These are phyloP conservation scores for Suhomyces pyralidae DNA, from an alignment of 805 yeast species.

Conservation along the genomic window DNA sequence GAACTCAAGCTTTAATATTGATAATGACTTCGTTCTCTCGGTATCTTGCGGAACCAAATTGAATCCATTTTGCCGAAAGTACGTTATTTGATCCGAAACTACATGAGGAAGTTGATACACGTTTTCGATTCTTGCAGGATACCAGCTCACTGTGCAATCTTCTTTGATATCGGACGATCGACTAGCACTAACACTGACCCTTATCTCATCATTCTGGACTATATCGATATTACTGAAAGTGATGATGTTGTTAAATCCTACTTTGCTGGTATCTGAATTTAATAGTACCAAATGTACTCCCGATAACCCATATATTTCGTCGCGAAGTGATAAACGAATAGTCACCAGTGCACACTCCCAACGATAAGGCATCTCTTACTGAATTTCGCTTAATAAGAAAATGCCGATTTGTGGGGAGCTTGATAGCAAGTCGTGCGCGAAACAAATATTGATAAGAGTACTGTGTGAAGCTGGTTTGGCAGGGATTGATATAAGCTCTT, in stretches of 20 bases:
- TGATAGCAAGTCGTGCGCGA: background rate
- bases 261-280: background rate
- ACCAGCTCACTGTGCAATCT: conserved; percentile 8
- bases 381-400: background rate
- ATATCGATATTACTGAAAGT: background rate
- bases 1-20: conserved; percentile 3
- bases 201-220: background rate
- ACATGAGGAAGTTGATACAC: background rate
- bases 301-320: conserved; percentile 17
- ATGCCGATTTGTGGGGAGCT: background rate
- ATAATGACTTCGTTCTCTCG: background rate
- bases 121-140: background rate
- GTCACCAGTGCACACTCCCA: conserved; percentile 22
- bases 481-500: background rate
- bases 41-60: conserved; percentile 19
- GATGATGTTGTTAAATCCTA: background rate
- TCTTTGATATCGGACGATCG: background rate
- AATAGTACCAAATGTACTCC: conserved; percentile 18
- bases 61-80: conserved; percentile 22
- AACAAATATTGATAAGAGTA: background rate
- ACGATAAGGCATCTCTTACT: background rate
- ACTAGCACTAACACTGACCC: background rate
- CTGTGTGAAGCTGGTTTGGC: background rate
- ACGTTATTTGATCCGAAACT: conserved; percentile 11
- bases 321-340: conserved; percentile 16